Base-by-base conservation (phyloP, 2,329 filamentous ascomycete species). In the Whalleya microplaca region DNA sequence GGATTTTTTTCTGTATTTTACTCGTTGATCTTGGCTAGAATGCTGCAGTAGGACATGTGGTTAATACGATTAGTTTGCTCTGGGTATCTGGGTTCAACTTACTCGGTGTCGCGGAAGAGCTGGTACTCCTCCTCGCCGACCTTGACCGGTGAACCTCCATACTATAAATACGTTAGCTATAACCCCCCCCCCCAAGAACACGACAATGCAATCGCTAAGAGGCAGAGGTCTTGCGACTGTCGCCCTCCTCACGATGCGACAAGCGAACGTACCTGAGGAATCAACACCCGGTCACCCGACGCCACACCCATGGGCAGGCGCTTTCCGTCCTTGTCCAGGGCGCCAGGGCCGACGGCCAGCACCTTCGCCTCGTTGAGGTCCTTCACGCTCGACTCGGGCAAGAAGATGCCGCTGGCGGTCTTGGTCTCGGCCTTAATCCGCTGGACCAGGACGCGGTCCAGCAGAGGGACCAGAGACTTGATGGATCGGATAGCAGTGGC, bases 1-100 rank as follows among this genome's bases (percentile, higher is more conserved):
- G 59, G 57, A 61, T 51, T 66, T 55, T 71, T 83, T 82, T 91
- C 46, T 47, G 18, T 53, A 45, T 43, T 61, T 37, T 56, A 96
- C 84, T 98, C 94, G 80, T 92, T 96, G 85, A 99, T 96, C 89
- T 98, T 99, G 76, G 95, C 95, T 60, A 99, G 87, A 68, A 99
- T 91, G 77, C 94, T 97, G 69, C 4, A n/a, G n/a, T 14, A 27
- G n/a, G 23, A 16, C 2, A 18, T 16, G n/a, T 44, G 21, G 29
- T 58, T 18, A 56, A 42, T 18, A 51, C 12, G 16, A 2, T 18
- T 21, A 3, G n/a, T 37, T 9, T 9, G 20, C 10, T 2, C 12
- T 14, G 27, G 1, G 7, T 7, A 2, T 21, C 37, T 23, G 45
- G 16, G 21, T 16, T 65, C 44, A 50, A 89, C 93, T 80, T 88